Conservation (phyloP, 1,284 basidiomycete genomes). For the Taiwanofungus camphoratus region DNA sequence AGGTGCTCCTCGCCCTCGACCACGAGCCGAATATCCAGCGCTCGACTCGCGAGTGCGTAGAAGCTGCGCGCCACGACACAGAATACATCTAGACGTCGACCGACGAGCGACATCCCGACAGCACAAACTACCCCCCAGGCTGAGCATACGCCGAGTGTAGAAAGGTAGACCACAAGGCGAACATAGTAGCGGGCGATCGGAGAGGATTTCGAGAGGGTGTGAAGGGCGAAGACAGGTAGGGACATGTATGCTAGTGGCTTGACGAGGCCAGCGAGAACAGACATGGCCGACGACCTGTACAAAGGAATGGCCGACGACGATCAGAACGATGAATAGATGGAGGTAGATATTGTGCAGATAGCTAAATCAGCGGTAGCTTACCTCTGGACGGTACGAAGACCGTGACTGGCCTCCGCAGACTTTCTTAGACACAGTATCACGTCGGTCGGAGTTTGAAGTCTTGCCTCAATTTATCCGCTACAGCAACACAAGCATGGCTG, state of each 20-base stretch:
- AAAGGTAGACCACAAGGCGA: conserved; percentile 69
- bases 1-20: conserved; percentile 88
- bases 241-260: conserved; percentile 72
- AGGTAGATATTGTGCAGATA: background rate
- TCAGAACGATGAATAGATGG: conserved; percentile 1
- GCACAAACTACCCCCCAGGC: conserved; percentile 74
- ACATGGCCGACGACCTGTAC: conserved; percentile 36
- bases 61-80: conserved; percentile 83
- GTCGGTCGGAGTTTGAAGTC: conserved; percentile 13
- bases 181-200: conserved; percentile 67
- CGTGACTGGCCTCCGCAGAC: conserved; percentile 1
- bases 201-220: conserved; percentile 49
- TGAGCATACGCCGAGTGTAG: conserved; percentile 69
- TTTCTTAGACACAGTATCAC: too few species aligned
- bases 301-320: conserved; percentile 8
- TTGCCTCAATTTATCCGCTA: conserved; percentile 13
- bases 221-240: conserved; percentile 58
- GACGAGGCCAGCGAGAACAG: conserved; percentile 50
- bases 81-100: conserved; percentile 81
- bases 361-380: conserved; percentile 1
- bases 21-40: conserved; percentile 68
- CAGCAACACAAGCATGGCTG: conserved; percentile 5
- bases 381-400: conserved; percentile 1
- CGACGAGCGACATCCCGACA: conserved; percentile 63
- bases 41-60: conserved; percentile 63